Evolutionary conservation across 352 stramenopile species (phyloP), one percentile per base, ranked within the genome.

Genomic region (Thalassiosira mediterranea): DNA sequence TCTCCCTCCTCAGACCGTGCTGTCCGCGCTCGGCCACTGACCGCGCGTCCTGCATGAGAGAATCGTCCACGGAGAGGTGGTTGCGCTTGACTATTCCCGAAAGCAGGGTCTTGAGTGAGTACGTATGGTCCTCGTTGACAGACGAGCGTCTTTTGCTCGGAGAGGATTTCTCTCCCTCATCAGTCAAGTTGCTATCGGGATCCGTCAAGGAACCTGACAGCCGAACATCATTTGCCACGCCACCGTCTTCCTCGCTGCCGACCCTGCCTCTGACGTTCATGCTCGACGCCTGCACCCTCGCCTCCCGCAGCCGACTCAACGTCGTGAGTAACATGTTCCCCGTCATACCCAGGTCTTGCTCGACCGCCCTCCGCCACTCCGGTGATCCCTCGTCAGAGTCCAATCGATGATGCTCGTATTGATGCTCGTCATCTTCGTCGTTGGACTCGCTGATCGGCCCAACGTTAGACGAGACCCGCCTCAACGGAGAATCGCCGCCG

Each of bases 81-180:
- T 95, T 94, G 21, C 90, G 67, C 77, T 95, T 95, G 3, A 93
- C 78, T 4, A 94, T 83, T 10, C 83, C 86, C 1, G 68, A 83
- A 0, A 95, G 66, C 17, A 92, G 70, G 54, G 84, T 87, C 54
- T 89, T 84, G n/a, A 93, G 77, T 26, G 72, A 74, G n/a, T 49
- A 63, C 17, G 53, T 76, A 54, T 72, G 59, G 42, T 79, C 68
- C 23, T 62, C 47, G 4, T 29, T 29, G 23, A n/a, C n/a, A n/a
- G n/a, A n/a, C n/a, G n/a, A n/a, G n/a, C n/a, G n/a, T n/a, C n/a
- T n/a, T n/a, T n/a, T n/a, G n/a, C 23, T 17, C 57, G 34, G 32
- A 7, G 42, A 53, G 8, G 28, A 38, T 49, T 17, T 15, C 10
- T 60, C 13, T 17, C 53, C 61, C 47, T 64, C 49, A n/a, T n/a